Conservation (phyloP, 2,329 filamentous ascomycete genomes). For the Bipolaris cookei region DNA sequence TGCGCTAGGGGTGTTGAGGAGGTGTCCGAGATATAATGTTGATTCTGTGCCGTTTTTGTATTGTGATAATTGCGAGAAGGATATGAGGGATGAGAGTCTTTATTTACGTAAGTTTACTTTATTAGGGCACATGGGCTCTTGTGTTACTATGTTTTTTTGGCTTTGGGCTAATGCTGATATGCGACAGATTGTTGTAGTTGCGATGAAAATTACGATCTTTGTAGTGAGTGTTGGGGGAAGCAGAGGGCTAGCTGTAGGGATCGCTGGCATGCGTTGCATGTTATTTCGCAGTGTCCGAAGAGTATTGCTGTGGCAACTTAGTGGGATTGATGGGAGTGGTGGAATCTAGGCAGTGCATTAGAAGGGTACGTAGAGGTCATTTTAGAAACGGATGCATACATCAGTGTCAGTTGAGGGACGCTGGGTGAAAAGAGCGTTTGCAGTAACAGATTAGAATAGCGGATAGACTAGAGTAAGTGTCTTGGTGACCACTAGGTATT, state of each 20-base stretch:
- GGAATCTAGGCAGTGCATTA: too few relatives aligned
- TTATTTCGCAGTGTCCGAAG: neutral
- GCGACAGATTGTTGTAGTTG: neutral
- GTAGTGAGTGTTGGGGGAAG: neutral
- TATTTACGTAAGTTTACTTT: neutral
- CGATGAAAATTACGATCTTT: neutral
- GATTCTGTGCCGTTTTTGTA: neutral
- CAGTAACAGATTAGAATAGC: too few relatives aligned
- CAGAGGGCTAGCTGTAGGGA: neutral
- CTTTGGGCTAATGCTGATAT: neutral
- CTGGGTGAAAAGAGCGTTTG: too few relatives aligned
- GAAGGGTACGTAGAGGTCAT: too few relatives aligned
- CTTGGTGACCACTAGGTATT: too few relatives aligned
- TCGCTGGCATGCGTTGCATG: neutral
- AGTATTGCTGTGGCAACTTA: constrained; percentile 53
- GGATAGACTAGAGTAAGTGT: too few relatives aligned
- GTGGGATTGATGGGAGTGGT: too few relatives aligned
- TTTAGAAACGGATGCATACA: too few relatives aligned
- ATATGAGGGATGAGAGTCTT: neutral
- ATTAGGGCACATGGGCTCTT: neutral
- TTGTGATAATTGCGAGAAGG: neutral
- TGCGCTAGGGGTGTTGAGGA: neutral
- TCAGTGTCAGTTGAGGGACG: too few relatives aligned
- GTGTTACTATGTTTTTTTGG: too few relatives aligned
- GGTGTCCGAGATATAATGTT: neutral